phyloP scores from a whole-genome alignment of 768 basidiomycete genomes.

The Leccinum subgranulosum region DNA sequence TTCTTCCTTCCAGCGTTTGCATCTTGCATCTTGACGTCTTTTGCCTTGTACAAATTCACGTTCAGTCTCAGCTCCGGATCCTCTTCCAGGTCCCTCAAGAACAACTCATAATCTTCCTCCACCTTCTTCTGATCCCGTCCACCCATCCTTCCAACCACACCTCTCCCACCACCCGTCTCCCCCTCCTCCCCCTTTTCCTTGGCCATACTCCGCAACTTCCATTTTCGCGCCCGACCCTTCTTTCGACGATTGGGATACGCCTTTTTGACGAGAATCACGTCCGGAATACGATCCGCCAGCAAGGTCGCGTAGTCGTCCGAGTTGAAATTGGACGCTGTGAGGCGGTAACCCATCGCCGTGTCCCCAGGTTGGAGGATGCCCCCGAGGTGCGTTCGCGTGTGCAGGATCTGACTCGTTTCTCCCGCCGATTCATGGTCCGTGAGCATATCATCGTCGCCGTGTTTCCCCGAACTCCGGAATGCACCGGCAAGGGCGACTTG shows the following conservation, averaged over 20 bases:
- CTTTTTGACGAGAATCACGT: slow-evolving; percentile 93
- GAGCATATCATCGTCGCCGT: slow-evolving; percentile 45
- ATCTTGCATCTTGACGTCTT: slow-evolving; percentile 50
- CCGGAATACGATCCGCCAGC: slow-evolving; percentile 67
- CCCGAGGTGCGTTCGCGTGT: slow-evolving; percentile 96
- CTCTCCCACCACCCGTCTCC: slow-evolving; percentile 71
- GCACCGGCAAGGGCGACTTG: slow-evolving; percentile 87
- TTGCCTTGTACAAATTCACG: slow-evolving; percentile 84
- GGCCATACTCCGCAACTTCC: slow-evolving; percentile 90
- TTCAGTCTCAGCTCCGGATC: slow-evolving; percentile 86
- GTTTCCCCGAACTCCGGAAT: slow-evolving; percentile 53
- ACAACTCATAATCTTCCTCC: slow-evolving; percentile 95
- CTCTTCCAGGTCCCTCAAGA: slow-evolving; percentile 92
- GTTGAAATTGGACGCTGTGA: slow-evolving; percentile 91
- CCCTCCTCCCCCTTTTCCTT: slow-evolving; percentile 89
- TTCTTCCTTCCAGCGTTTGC: slow-evolving; percentile 25
- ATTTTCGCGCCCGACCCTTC: slow-evolving; percentile 80
- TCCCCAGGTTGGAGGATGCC: slow-evolving; percentile 93
- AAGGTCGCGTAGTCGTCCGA: slow-evolving; percentile 78
- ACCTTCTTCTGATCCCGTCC: slow-evolving; percentile 90
- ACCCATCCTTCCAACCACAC: slow-evolving; percentile 87
- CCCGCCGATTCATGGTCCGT: slow-evolving; percentile 64
- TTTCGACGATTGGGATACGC: slow-evolving; percentile 91
- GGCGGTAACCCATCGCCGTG: slow-evolving; percentile 85
- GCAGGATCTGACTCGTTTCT: slow-evolving; percentile 74